Evolutionary conservation across 1,284 basidiomycete genomes (phyloP).

Genomic region (Trichosporon sp.): DNA sequence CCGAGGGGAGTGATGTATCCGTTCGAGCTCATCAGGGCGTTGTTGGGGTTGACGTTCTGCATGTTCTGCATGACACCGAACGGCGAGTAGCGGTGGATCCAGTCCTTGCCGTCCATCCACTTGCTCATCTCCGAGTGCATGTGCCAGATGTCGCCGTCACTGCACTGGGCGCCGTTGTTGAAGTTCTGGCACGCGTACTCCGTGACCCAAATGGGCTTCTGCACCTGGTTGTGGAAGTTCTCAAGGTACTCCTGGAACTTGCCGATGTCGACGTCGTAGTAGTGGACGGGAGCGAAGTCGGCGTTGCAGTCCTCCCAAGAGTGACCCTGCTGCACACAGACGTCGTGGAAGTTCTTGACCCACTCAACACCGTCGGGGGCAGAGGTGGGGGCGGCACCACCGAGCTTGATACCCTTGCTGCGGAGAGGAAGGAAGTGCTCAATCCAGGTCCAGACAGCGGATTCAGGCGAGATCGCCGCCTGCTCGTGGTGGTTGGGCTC

Average conservation of each 20-base stretch:
- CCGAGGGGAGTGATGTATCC: conserved; percentile 45
- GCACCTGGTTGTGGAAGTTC: conserved; percentile 40
- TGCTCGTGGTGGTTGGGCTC: conserved; percentile 60
- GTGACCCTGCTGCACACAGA: conserved; percentile 48
- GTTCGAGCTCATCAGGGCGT: conserved; percentile 52
- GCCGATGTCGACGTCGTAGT: conserved; percentile 36
- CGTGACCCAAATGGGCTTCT: conserved; percentile 43
- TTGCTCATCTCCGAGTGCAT: conserved; percentile 54
- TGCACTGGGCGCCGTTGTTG: conserved; percentile 58
- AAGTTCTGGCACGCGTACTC: conserved; percentile 59
- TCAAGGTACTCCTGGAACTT: conserved; percentile 46
- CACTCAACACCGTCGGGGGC: conserved; percentile 46
- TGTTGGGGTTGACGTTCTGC: conserved; percentile 62
- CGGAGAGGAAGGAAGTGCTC: conserved; percentile 57
- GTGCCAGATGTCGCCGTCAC: conserved; percentile 48
- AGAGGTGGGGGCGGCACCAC: conserved; percentile 50
- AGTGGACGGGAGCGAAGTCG: conserved; percentile 47
- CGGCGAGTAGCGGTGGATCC: conserved; percentile 60
- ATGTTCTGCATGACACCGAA: conserved; percentile 70
- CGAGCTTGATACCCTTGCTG: conserved; percentile 14
- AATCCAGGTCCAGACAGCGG: conserved; percentile 55
- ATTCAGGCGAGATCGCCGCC: conserved; percentile 58
- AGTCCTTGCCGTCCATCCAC: conserved; percentile 59
- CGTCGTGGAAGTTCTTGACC: conserved; percentile 59
- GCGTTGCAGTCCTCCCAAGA: conserved; percentile 29